These are phyloP conservation scores for Fusarium piperis DNA, from an alignment of 2,329 filamentous ascomycete genomes.

Conservation along the genomic window DNA sequence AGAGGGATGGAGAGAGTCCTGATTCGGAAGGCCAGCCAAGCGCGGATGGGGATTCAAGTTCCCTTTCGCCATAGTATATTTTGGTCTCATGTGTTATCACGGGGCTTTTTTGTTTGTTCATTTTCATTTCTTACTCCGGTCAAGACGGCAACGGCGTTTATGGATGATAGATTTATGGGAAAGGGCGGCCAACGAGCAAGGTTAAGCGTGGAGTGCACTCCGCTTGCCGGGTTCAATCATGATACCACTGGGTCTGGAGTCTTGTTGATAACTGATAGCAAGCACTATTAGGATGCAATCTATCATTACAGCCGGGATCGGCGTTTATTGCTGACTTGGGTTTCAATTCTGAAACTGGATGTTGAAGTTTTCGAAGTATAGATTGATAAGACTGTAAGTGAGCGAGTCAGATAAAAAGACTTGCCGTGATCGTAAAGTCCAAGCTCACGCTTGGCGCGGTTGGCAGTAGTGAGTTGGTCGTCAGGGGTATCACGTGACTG, in stretches of 20 bases:
- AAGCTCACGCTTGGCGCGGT: slow-evolving; percentile 16
- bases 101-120: slow-evolving; percentile 10
- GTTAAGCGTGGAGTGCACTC: slow-evolving; percentile 28
- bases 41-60: slow-evolving; percentile 47
- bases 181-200: slow-evolving; percentile 27
- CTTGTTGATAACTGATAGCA: slow-evolving; percentile 20
- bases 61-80: slow-evolving; percentile 46
- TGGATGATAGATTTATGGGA: slow-evolving; percentile 21
- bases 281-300: slow-evolving; percentile 24
- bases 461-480: slow-evolving; percentile 27
- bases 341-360: background rate
- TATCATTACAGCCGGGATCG: slow-evolving; percentile 20
- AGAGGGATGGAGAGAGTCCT: slow-evolving; percentile 42
- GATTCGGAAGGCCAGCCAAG: slow-evolving; percentile 47
- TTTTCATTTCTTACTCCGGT: slow-evolving; percentile 12
- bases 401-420: background rate
- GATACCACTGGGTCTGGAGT: slow-evolving; percentile 50
- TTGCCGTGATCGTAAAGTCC: background rate
- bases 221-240: slow-evolving; percentile 43
- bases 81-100: slow-evolving; percentile 26
- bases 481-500: slow-evolving; percentile 46
- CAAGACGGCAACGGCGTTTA: slow-evolving; percentile 33
- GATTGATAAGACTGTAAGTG: background rate
- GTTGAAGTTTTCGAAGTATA: background rate
- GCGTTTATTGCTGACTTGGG: slow-evolving; percentile 4